Evolutionary conservation across 225 moss, liverwort and hornwort genomes (phyloP), one percentile per base, ranked within the genome.

Genomic region (Straminergon stramineum): DNA sequence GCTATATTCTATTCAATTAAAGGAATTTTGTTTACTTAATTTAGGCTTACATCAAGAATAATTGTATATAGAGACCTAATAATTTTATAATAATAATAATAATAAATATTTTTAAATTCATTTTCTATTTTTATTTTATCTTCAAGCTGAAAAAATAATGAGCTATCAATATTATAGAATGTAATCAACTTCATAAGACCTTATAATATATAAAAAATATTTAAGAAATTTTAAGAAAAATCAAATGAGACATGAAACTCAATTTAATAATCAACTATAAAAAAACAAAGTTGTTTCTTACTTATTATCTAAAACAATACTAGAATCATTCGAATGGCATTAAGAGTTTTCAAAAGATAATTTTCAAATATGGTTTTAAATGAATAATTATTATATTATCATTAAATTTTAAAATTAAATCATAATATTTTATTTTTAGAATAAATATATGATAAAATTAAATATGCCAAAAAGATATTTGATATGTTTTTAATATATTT

Each of bases 21-120:
- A 24, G 6, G 7, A 1, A 20, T 26, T 41, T 43, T 26, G 11
- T 1, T 0, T 15, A 56, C 14, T 51, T 0, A 31, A 31, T 69
- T 55, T 51, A 48, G 13, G 3, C 69, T 68, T 80, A 19, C 34
- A 26, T 41, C 4, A 39, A 10, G 11, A 69, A 60, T 32, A 15
- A 23, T 34, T 79, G 9, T 6, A 31, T 4, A 13, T 16, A 9
- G 4, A 62, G 28, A 63, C 15, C 15, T 53, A 13, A 32, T 13
- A 26, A 26, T 37, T 62, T 41, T 48, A 9, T 7, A 17, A 30
- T 7, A 60, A 68, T 63, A 61, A 4, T 21, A 79, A 22, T 16
- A 11, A 31, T n/a, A 22, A 21, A 31, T 58, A 20, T 56, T 67
- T 1, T 12, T 43, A 35, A 20, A 0, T 28, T 35, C 3, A 60